Conservation (phyloP, 306 rosid genomes). For the Cucumis sativus region DNA sequence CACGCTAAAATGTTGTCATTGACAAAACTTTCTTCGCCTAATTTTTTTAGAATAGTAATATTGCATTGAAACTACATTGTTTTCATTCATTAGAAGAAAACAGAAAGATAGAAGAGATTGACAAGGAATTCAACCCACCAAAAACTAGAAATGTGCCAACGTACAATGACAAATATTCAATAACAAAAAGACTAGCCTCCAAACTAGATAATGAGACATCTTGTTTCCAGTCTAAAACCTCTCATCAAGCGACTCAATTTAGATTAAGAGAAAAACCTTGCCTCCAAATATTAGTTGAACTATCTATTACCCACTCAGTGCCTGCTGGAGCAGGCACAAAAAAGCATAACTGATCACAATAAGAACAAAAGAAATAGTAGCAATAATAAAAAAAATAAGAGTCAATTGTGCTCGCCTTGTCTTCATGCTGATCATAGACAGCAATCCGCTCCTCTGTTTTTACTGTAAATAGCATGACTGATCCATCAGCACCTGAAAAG, state of each 20-base stretch:
- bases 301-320: background rate
- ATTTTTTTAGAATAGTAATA: background rate
- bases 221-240: background rate
- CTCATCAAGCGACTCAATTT: background rate
- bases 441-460: conserved; percentile 79
- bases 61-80: background rate
- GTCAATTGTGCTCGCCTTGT: conserved; percentile 43
- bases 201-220: background rate
- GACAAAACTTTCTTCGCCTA: background rate
- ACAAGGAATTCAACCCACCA: background rate
- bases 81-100: background rate
- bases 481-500: conserved; percentile 81
- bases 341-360: background rate
- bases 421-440: conserved; percentile 79
- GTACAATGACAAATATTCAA: background rate
- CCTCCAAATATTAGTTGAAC: background rate
- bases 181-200: background rate
- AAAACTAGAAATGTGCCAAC: background rate
- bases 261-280: background rate
- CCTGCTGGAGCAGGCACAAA: background rate
- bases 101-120: background rate
- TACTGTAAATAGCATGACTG: conserved; percentile 84
- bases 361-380: background rate
- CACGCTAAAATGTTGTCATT: conserved; percentile 19
- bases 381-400: background rate